A percentile compares a stretch with the other conserved stretches of the same genome.
Evolutionary conservation across 2,329 filamentous ascomycete species (phyloP).

Genomic region (Pseudodiploospora longispora): DNA sequence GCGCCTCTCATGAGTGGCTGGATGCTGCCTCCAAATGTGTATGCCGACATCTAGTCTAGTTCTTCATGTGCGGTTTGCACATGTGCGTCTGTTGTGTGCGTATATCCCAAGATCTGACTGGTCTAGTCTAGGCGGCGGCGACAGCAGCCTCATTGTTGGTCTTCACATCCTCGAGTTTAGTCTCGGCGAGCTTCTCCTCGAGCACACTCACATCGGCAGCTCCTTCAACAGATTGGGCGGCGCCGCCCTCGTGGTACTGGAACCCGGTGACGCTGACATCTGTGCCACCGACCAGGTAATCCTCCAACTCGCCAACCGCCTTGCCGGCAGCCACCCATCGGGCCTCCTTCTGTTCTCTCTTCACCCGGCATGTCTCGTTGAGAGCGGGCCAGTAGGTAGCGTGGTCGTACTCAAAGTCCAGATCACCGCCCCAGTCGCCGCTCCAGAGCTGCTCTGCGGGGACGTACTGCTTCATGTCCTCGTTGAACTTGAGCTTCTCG

Average conservation of each 20-base stretch:
- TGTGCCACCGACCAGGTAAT: slow-evolving; percentile 65
- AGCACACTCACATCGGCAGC: slow-evolving; percentile 5
- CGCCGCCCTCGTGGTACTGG: slow-evolving; percentile 16
- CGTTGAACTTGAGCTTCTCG: slow-evolving; percentile 96
- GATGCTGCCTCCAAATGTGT: too few relatives aligned
- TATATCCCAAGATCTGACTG: neutral
- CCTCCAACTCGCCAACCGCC: slow-evolving; percentile 77
- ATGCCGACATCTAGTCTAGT: too few relatives aligned
- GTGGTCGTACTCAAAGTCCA: slow-evolving; percentile 91
- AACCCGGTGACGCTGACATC: slow-evolving; percentile 27
- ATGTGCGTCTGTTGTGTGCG: too few relatives aligned
- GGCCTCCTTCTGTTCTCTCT: slow-evolving; percentile 51
- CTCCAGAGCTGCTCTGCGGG: slow-evolving; percentile 76
- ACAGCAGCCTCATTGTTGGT: neutral
- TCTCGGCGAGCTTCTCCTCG: slow-evolving; percentile 11
- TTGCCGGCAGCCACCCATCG: slow-evolving; percentile 78
- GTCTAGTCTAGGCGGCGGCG: too few relatives aligned
- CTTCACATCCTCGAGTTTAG: slow-evolving; percentile 5
- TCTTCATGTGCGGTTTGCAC: too few relatives aligned
- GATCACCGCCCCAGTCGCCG: slow-evolving; percentile 62
- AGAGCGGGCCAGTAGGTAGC: slow-evolving; percentile 81
- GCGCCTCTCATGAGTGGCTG: too few relatives aligned
- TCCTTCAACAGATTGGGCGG: slow-evolving; percentile 1
- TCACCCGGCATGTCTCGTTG: slow-evolving; percentile 59
- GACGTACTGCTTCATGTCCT: slow-evolving; percentile 76